Evolutionary conservation across 106 monocot species (phyloP).

Genomic region (Acorus gramineus): DNA sequence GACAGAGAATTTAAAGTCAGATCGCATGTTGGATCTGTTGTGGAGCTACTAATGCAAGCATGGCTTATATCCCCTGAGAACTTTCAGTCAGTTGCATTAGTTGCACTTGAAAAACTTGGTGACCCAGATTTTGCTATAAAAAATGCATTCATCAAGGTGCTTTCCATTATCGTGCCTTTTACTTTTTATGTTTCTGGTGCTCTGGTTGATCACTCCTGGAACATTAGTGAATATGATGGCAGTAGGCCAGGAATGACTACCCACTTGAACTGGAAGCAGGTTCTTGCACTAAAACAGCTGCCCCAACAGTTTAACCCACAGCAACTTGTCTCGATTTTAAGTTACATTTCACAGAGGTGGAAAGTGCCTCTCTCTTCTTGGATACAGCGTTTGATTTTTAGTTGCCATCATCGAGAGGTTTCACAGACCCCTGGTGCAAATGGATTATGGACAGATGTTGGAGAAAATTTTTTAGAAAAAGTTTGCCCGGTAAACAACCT

Average conservation of each 20-base stretch:
- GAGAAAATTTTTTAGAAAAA: constrained; percentile 31
- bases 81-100: constrained; percentile 39
- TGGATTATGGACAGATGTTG: constrained; percentile 26
- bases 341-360: constrained; percentile 84
- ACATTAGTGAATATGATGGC: too few relatives aligned
- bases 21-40: constrained; percentile 43
- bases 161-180: constrained; percentile 53
- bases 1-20: constrained; percentile 71
- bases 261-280: constrained; percentile 58
- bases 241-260: constrained; percentile 4
- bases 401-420: constrained; percentile 48
- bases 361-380: constrained; percentile 86
- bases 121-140: constrained; percentile 60
- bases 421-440: constrained; percentile 12
- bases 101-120: constrained; percentile 70
- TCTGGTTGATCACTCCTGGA: constrained; percentile 9
- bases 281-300: constrained; percentile 45
- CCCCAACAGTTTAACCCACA: constrained; percentile 60
- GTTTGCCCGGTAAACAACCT: constrained; percentile 67
- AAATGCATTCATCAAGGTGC: constrained; percentile 40
- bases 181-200: constrained; percentile 47
- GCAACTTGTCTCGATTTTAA: constrained; percentile 76
- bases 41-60: constrained; percentile 60
- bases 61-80: constrained; percentile 43
- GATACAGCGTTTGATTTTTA: constrained; percentile 68